Evolutionary conservation across 495 filamentous ascomycete species (phyloP).

Genomic region (Penicillium psychrofluorescens): DNA sequence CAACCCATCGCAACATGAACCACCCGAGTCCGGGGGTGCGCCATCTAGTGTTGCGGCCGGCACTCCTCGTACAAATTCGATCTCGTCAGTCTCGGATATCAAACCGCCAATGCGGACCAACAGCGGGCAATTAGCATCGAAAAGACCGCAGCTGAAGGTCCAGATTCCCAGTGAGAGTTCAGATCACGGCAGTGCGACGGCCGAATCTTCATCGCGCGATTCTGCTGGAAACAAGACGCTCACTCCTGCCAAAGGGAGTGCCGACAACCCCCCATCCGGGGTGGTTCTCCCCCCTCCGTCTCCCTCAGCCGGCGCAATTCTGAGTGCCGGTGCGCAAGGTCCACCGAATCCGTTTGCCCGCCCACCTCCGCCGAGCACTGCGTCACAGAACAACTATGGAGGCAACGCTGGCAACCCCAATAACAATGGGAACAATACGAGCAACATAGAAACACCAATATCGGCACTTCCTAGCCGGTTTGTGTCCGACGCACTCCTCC

Average conservation of each 20-base stretch:
- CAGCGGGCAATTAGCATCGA: slow-evolving; percentile 52
- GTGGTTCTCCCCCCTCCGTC: slow-evolving; percentile 90
- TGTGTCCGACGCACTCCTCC: slow-evolving; percentile 73
- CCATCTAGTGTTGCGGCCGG: slow-evolving; percentile 26
- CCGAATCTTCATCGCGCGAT: slow-evolving; percentile 69
- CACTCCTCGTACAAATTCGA: slow-evolving; percentile 38
- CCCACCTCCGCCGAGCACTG: slow-evolving; percentile 53
- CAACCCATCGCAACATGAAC: slow-evolving; percentile 37
- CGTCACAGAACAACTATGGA: slow-evolving; percentile 33
- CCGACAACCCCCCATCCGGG: slow-evolving; percentile 53
- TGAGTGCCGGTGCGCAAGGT: slow-evolving; percentile 86
- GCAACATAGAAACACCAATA: slow-evolving; percentile 90
- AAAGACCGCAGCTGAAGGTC: slow-evolving; percentile 79
- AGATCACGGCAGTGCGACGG: slow-evolving; percentile 68
- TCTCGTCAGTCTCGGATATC: slow-evolving; percentile 49
- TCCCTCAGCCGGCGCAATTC: slow-evolving; percentile 73
- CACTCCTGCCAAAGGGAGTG: slow-evolving; percentile 42
- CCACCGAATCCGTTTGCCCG: slow-evolving; percentile 94
- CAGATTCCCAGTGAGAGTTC: slow-evolving; percentile 90
- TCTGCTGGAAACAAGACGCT: slow-evolving; percentile 51
- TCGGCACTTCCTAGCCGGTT: slow-evolving; percentile 93
- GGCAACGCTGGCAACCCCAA: slow-evolving; percentile 61
- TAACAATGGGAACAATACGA: slow-evolving; percentile 53
- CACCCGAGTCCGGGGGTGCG: slow-evolving; percentile 37
- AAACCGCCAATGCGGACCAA: slow-evolving; percentile 72